Evolutionary conservation across 176 grass and related monocot genomes (phyloP).

Genomic region (Phoenix roebelenii): DNA sequence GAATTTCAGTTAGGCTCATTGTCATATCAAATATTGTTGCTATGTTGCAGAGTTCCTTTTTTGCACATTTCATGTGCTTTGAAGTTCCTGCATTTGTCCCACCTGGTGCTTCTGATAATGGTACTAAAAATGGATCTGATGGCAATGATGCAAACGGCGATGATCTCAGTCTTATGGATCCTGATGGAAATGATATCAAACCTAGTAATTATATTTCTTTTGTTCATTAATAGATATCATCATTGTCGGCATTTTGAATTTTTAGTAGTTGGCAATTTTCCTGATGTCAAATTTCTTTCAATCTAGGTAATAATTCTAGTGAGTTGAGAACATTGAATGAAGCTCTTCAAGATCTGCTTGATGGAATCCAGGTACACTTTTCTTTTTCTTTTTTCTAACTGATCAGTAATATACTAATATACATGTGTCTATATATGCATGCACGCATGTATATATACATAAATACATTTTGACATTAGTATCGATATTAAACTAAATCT

Average conservation of each 20-base stretch:
- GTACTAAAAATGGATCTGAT: slow-evolving; percentile 39
- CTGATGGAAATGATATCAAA: slow-evolving; percentile 81
- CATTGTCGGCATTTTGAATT: too few species aligned
- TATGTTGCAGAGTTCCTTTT: slow-evolving; percentile 83
- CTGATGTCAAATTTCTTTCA: slow-evolving; percentile 8
- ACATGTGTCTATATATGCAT: too few species aligned
- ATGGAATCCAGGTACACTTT: slow-evolving; percentile 88
- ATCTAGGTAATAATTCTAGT: slow-evolving; percentile 44
- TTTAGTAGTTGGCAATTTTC: too few species aligned
- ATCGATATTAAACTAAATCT: too few species aligned
- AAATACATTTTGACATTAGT: too few species aligned
- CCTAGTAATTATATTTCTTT: slow-evolving; percentile 27
- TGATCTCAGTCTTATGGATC: slow-evolving; percentile 69
- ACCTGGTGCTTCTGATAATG: slow-evolving; percentile 34
- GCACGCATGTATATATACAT: too few species aligned
- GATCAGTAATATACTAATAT: too few species aligned
- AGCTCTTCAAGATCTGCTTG: slow-evolving; percentile 90
- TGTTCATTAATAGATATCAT: too few species aligned
- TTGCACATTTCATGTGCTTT: slow-evolving; percentile 99
- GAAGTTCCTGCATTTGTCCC: slow-evolving; percentile 81
- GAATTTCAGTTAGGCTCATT: too few species aligned
- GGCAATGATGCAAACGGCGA: slow-evolving; percentile 50
- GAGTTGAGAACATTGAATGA: slow-evolving; percentile 79
- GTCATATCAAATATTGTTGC: not conserved
- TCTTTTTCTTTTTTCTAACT: not conserved